Evolutionary conservation across 805 yeast species (phyloP).

Genomic region (Metschnikowia peoriensis): DNA sequence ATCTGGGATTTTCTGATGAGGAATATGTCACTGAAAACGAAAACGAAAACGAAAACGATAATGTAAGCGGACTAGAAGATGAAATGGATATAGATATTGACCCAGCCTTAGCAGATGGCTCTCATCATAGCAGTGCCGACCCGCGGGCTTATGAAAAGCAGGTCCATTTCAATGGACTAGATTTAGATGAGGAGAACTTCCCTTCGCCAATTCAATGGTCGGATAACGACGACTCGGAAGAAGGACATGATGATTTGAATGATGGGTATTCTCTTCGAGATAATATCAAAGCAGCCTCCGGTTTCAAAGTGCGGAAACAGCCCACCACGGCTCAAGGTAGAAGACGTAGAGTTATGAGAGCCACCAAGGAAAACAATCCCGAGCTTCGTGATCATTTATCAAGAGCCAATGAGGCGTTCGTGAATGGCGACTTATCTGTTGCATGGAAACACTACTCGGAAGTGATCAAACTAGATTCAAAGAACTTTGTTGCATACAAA

Average conservation of each 20-base stretch:
- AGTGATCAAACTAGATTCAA: constrained; percentile 75
- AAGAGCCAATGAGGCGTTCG: constrained; percentile 80
- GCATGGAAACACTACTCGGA: constrained; percentile 62
- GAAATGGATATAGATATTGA: constrained; percentile 17
- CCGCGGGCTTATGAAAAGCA: neutral
- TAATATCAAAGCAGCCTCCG: constrained; percentile 65
- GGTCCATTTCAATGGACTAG: neutral
- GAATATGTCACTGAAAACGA: too few relatives aligned
- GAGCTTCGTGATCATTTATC: constrained; percentile 67
- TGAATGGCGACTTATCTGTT: constrained; percentile 53
- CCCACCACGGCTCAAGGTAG: constrained; percentile 35
- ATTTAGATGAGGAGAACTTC: constrained; percentile 13
- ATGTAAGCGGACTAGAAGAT: neutral
- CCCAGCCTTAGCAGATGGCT: constrained; percentile 10
- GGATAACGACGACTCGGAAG: constrained; percentile 22
- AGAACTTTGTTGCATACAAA: constrained; percentile 79
- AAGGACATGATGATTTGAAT: constrained; percentile 37
- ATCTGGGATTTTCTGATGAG: too few relatives aligned
- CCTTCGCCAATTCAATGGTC: constrained; percentile 21
- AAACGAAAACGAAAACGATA: too few relatives aligned
- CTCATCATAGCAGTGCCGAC: neutral
- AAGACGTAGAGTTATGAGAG: constrained; percentile 35
- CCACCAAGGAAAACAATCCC: constrained; percentile 57
- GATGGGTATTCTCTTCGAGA: constrained; percentile 54
- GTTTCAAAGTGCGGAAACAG: constrained; percentile 49